phyloP scores from a whole-genome alignment of 768 basidiomycete species.

The Mycena galericulata region DNA sequence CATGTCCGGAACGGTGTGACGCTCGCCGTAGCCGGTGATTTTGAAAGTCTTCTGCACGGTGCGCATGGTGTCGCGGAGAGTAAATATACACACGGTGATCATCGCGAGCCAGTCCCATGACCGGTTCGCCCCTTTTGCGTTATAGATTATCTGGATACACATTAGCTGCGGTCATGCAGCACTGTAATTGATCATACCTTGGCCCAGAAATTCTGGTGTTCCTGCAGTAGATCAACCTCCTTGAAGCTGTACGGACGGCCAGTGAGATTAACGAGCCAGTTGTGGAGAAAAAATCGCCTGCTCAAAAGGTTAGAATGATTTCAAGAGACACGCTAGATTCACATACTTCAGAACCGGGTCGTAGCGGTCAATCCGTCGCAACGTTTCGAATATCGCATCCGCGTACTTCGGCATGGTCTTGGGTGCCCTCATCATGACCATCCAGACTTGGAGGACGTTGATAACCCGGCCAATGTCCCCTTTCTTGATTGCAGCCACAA shows the following conservation, averaged over 20 bases:
- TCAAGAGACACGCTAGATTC: background rate
- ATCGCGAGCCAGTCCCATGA: too few relatives aligned
- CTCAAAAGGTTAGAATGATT: background rate
- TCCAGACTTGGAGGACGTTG: slow-evolving; percentile 24
- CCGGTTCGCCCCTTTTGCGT: too few relatives aligned
- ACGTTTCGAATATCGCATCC: too few relatives aligned
- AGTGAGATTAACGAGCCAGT: slow-evolving; percentile 30
- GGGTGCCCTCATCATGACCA: slow-evolving; percentile 33
- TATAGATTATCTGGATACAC: slow-evolving; percentile 23
- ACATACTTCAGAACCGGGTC: slow-evolving; percentile 7
- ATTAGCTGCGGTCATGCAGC: too few relatives aligned
- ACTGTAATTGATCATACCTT: too few relatives aligned
- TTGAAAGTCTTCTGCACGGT: too few relatives aligned
- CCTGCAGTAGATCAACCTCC: slow-evolving; percentile 31
- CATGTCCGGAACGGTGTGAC: slow-evolving; percentile 28
- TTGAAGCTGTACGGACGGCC: slow-evolving; percentile 30
- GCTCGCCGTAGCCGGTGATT: slow-evolving; percentile 11
- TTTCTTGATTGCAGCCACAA: slow-evolving; percentile 36
- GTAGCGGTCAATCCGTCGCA: too few relatives aligned
- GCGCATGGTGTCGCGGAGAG: too few relatives aligned
- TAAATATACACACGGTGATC: too few relatives aligned
- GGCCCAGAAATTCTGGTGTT: slow-evolving; percentile 32
- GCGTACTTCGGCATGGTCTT: too few relatives aligned
- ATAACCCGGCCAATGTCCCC: slow-evolving; percentile 40
- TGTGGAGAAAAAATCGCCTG: too few relatives aligned